Base-by-base conservation (phyloP, 371 early-diverging fungal species). In the Thermomucor indicae-seudaticae region DNA sequence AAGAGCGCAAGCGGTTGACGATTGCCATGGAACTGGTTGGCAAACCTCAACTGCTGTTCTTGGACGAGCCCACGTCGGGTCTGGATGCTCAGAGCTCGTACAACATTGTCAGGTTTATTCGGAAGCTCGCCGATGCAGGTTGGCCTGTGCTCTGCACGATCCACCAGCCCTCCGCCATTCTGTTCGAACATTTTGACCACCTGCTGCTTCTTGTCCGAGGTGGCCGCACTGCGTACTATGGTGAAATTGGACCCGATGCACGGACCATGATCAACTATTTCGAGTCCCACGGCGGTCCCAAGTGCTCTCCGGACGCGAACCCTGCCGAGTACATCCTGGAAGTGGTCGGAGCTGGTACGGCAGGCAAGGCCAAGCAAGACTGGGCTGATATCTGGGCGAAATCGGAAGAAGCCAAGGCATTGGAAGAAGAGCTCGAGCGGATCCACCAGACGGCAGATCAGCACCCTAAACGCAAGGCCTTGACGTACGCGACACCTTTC, bases 1-100 rank as follows among this genome's bases (percentile, higher is more conserved):
- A 83, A 43, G 83, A 84, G 63, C 72, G 78, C 53, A 79, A 80
- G 53, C 78, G 85, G 23, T 74, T 83, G 25, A 74, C 76, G 23
- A 85, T 87, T 25, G 88, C 73, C 11, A 58, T 66, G 50, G 88
- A 88, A 60, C 71, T 90, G 7, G 81, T 90, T 10, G 80, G 83
- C 29, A 79, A 78, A 58, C 88, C 89, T n/a, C 64, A 73, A 32
- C 67, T 90, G 17, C 65, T 90, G 44, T 89, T 90, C 67, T 67
- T 92, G 48, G 92, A 92, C 62, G 92, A 92, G 61, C 89, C 90
- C 5, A 90, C 90, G 6, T 81, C 83, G 29, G 77, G 90, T 48
- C 68, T 79, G 16, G 86, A 79, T 52, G 71, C 79, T 10, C 75
- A 77, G 56, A 84, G 85, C 27, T 81, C 85, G 19, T 76, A 78